Evolutionary conservation across 2,329 filamentous ascomycete genomes (phyloP), one percentile per base, ranked within the genome.

Genomic region (Penicillium sclerotigenum): DNA sequence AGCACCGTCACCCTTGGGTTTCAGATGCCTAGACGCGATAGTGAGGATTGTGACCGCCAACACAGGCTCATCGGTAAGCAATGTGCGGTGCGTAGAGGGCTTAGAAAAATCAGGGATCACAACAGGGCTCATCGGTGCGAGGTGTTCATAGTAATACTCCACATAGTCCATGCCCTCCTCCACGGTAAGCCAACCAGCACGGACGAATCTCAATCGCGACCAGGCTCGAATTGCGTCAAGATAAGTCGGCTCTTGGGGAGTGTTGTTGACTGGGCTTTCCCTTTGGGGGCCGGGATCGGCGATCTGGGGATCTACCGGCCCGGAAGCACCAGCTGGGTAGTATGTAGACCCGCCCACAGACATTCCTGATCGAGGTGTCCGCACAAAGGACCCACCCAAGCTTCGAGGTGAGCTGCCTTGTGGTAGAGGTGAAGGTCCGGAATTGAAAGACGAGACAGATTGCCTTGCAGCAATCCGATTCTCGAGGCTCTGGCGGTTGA

Each of bases 181-280:
- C 0, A 93, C 89, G 0, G 91, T 96, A 72, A 99, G 94, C 93
- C 93, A 97, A 10, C 94, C 94, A 9, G 91, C 91, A 52, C 91
- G 87, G n/a, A 97, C 93, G 70, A 97, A 97, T 41, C 92, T 87
- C 71, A 97, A 92, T 60, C 91, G 82, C 2, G 87, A 86, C 94
- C 94, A 99, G n/a, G 91, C 88, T 66, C 85, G 87, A 57, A 96
- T 77, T 0, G 92, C 92, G 56, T 89, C 84, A 40, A 82, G 77
- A 64, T 71, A 74, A 29, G 74, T 71, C 4, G 72, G 63, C 56
- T 78, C 73, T 43, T 70, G 68, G 4, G 62, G 52, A 36, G 61
- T 13, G 4, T 46, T 56, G 20, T 68, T 66, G n/a, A 66, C 61
- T 10, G 67, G 55, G 34, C 66, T 62, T 29, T 63, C 68, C n/a